Evolutionary conservation across 352 stramenopile species (phyloP).

Genomic region (Phytophthora quininea): DNA sequence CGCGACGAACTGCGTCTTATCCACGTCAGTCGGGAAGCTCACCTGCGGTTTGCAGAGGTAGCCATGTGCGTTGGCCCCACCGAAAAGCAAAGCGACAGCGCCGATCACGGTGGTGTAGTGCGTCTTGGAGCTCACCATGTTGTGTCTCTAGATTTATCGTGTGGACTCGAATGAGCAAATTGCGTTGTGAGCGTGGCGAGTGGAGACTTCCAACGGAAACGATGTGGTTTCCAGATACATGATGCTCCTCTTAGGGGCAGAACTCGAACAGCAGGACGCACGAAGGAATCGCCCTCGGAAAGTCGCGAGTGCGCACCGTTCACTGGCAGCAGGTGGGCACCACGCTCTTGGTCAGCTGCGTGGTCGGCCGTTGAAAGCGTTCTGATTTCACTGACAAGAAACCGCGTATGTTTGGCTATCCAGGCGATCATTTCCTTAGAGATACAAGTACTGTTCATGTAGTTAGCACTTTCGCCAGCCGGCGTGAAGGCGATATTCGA

Average conservation of each 20-base stretch:
- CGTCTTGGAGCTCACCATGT: conserved; percentile 22
- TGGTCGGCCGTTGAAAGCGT: conserved; percentile 18
- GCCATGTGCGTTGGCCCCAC: conserved; percentile 37
- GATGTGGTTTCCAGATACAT: conserved; percentile 3
- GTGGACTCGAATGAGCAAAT: conserved; percentile 25
- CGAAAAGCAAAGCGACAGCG: conserved; percentile 15
- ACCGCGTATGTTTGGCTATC: conserved; percentile 6
- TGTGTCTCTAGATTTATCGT: neutral
- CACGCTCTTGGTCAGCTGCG: conserved; percentile 15
- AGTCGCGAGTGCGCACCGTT: conserved; percentile 19
- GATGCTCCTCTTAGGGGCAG: conserved; percentile 4
- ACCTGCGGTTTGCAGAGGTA: conserved; percentile 35
- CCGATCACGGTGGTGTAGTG: conserved; percentile 9
- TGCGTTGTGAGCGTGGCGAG: conserved; percentile 17
- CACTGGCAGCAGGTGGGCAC: conserved; percentile 23
- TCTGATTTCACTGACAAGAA: conserved; percentile 37
- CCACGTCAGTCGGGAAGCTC: conserved; percentile 29
- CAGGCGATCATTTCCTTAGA: neutral
- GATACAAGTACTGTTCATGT: neutral
- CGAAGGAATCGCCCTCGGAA: conserved; percentile 6
- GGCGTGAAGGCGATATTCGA: neutral
- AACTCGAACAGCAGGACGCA: conserved; percentile 18
- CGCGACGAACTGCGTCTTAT: conserved; percentile 46
- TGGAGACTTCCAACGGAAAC: neutral
- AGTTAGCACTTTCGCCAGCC: neutral